These are phyloP conservation scores for Metarhizium humberi DNA, from an alignment of 2,329 filamentous ascomycete genomes.

Conservation along the genomic window DNA sequence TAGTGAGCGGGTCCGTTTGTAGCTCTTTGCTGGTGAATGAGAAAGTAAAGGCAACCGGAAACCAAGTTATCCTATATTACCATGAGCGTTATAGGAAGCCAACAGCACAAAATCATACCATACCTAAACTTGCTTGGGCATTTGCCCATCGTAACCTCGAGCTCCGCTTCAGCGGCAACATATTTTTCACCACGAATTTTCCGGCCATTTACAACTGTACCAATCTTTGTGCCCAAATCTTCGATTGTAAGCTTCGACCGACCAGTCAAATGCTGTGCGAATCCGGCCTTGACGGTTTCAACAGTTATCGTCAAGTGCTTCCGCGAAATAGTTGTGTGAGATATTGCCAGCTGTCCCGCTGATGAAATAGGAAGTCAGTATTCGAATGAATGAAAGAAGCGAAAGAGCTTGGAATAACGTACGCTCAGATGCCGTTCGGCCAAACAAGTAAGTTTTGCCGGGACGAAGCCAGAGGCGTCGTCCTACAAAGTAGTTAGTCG, in stretches of 20 bases:
- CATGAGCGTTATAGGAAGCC: neutral
- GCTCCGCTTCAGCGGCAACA: constrained; percentile 38
- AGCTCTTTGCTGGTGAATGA: constrained; percentile 58
- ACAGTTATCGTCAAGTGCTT: constrained; percentile 79
- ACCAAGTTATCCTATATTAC: constrained; percentile 60
- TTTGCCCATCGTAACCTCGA: constrained; percentile 63
- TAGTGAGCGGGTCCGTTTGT: constrained; percentile 54
- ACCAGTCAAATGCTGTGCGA: constrained; percentile 54
- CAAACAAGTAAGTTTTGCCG: constrained; percentile 77
- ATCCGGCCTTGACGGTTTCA: constrained; percentile 51
- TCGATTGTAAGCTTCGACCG: constrained; percentile 65
- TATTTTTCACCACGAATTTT: constrained; percentile 55
- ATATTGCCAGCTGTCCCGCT: constrained; percentile 62
- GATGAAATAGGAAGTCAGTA: neutral
- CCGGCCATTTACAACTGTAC: constrained; percentile 67
- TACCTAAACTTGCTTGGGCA: constrained; percentile 56
- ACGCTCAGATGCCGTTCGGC: constrained; percentile 63
- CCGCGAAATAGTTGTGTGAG: constrained; percentile 75
- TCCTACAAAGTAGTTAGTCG: constrained; percentile 17
- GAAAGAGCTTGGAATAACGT: constrained; percentile 16
- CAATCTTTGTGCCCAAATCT: constrained; percentile 76
- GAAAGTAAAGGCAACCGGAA: constrained; percentile 71
- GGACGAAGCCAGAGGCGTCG: constrained; percentile 72
- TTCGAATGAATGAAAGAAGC: neutral
- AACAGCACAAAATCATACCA: neutral